Evolutionary conservation across 371 early-diverging fungal genomes (phyloP).

Genomic region (Mucor racemosus): DNA sequence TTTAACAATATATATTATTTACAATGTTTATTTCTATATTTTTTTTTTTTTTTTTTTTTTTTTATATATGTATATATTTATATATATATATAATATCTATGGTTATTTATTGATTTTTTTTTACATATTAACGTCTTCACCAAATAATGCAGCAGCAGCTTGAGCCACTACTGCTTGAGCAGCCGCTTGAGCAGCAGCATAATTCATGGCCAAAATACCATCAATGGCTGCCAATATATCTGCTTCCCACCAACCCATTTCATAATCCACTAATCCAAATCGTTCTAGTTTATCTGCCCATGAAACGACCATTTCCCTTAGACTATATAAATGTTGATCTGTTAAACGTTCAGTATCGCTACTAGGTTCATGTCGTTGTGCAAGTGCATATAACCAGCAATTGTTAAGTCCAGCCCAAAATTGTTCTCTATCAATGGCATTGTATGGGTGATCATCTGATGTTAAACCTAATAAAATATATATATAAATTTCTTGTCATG

Average conservation of each 20-base stretch:
- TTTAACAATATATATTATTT: background rate
- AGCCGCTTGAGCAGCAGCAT: slow-evolving; percentile 54
- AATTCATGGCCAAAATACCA: slow-evolving; percentile 56
- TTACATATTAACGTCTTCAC: slow-evolving; percentile 43
- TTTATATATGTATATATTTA: no score
- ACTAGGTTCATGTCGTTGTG: slow-evolving; percentile 63
- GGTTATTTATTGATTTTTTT: background rate
- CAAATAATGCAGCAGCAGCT: slow-evolving; percentile 52
- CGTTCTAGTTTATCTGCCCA: slow-evolving; percentile 81
- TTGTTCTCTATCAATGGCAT: slow-evolving; percentile 63
- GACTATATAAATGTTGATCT: slow-evolving; percentile 65
- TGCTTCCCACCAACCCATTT: slow-evolving; percentile 86
- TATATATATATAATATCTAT: no score
- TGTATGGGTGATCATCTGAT: slow-evolving; percentile 56
- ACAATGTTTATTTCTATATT: slow-evolving; percentile 10
- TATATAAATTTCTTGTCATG: slow-evolving; percentile 28
- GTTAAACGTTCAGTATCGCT: slow-evolving; percentile 61
- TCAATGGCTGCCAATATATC: slow-evolving; percentile 79
- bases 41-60: slow-evolving; percentile 6
- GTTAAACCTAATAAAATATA: slow-evolving; percentile 51
- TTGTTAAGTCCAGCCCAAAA: slow-evolving; percentile 85
- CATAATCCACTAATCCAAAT: slow-evolving; percentile 85
- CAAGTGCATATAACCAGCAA: slow-evolving; percentile 79
- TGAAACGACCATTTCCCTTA: slow-evolving; percentile 65
- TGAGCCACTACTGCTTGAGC: slow-evolving; percentile 54